Conservation (phyloP, 345 rosid genomes). For the Sonneratia caseolaris region DNA sequence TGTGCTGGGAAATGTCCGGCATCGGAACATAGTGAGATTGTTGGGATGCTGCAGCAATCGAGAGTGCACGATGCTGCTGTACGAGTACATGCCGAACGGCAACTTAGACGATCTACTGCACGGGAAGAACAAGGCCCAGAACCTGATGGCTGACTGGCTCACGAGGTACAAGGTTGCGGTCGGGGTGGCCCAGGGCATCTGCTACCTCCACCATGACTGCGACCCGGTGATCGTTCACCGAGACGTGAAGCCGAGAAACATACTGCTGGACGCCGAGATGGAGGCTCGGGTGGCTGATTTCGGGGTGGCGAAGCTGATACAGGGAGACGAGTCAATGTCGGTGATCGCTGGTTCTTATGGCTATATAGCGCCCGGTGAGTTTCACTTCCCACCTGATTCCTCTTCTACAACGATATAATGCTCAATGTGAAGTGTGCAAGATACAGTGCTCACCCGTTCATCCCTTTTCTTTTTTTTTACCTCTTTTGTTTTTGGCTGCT, state of each 20-base stretch:
- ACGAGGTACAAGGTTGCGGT: constrained; percentile 74
- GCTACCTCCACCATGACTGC: constrained; percentile 97
- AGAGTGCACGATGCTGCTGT: constrained; percentile 85
- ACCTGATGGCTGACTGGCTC: constrained; percentile 74
- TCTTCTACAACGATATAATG: too few species aligned
- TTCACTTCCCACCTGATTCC: neutral
- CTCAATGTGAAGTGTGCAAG: too few species aligned
- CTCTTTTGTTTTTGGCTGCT: neutral
- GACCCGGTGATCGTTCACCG: constrained; percentile 97
- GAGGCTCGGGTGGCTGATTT: constrained; percentile 99
- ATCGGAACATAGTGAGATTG: constrained; percentile 83
- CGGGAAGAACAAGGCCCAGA: constrained; percentile 53
- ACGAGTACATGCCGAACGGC: constrained; percentile 96
- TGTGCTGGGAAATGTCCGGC: constrained; percentile 79
- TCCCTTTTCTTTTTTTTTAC: neutral
- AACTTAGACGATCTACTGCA: constrained; percentile 77
- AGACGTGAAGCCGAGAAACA: constrained; percentile 88
- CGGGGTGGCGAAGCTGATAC: constrained; percentile 89
- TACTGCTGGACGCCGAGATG: constrained; percentile 73
- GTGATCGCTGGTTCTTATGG: constrained; percentile 98
- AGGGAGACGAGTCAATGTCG: constrained; percentile 93
- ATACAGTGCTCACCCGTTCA: too few species aligned
- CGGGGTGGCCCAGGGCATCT: constrained; percentile 98
- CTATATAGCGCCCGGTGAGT: constrained; percentile 94
- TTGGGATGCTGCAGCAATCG: constrained; percentile 85